phyloP scores from a whole-genome alignment of 2,329 filamentous ascomycete species.

The Aspergillus amoenus region DNA sequence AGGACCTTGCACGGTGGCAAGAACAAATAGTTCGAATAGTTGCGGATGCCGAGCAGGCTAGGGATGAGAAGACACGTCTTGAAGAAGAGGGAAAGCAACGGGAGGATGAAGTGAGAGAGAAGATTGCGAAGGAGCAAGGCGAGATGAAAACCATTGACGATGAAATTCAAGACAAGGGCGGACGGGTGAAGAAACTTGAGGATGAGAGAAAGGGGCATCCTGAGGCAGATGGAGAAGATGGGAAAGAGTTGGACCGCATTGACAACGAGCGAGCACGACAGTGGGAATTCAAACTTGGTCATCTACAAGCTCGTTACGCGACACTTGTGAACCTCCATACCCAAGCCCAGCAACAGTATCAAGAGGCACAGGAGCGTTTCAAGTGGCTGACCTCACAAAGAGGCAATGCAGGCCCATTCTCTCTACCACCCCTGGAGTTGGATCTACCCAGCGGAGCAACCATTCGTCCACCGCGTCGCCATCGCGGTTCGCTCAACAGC shows the following conservation, averaged over 20 bases:
- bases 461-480: conserved; percentile 46
- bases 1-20: conserved; percentile 60
- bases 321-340: conserved; percentile 42
- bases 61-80: conserved; percentile 43
- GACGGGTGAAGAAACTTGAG: conserved; percentile 61
- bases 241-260: conserved; percentile 50
- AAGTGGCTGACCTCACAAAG: conserved; percentile 45
- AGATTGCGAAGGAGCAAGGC: conserved; percentile 46
- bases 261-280: conserved; percentile 49
- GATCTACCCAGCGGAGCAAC: conserved; percentile 41
- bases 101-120: conserved; percentile 42
- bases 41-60: conserved; percentile 47
- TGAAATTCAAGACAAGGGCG: conserved; percentile 60
- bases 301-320: conserved; percentile 45
- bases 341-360: conserved; percentile 46
- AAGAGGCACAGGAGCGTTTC: conserved; percentile 47
- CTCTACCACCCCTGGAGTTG: conserved; percentile 43
- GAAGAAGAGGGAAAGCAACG: conserved; percentile 41
- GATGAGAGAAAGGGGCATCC: conserved; percentile 55
- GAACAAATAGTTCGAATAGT: conserved; percentile 54
- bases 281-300: conserved; percentile 46
- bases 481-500: conserved; percentile 48
- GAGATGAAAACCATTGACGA: conserved; percentile 60
- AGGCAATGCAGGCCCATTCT: conserved; percentile 39
- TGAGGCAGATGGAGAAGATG: conserved; percentile 50